Evolutionary conservation across 202 grass and related monocot species (phyloP).

Genomic region (Dendrocalamus latiflorus): DNA sequence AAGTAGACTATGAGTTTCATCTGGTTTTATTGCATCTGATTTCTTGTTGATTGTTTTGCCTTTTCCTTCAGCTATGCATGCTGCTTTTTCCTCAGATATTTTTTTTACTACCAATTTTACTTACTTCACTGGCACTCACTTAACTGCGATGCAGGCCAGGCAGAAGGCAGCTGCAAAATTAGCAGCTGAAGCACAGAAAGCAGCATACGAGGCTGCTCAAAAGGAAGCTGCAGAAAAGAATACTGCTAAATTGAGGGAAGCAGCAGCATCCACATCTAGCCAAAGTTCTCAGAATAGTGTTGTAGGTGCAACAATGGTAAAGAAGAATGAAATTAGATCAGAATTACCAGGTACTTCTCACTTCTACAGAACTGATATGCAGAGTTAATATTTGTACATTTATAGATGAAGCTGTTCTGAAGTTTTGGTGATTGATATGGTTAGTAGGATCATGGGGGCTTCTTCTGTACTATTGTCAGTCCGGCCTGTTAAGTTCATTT

Average conservation of each 20-base stretch:
- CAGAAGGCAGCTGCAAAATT: constrained; percentile 67
- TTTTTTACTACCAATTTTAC: not conserved
- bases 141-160: constrained; percentile 44
- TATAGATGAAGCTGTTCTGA: not conserved
- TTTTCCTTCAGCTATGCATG: not conserved
- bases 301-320: not conserved
- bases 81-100: not conserved
- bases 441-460: not conserved
- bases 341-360: constrained; percentile 20
- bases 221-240: constrained; percentile 71
- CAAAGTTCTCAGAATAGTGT: constrained; percentile 23
- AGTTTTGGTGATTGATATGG: not conserved
- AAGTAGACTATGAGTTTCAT: constrained; percentile 8
- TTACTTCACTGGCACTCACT: constrained; percentile 5
- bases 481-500: not conserved
- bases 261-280: constrained; percentile 23
- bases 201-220: constrained; percentile 53
- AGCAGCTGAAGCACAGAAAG: constrained; percentile 64
- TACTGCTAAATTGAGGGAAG: constrained; percentile 50
- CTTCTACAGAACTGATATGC: not conserved
- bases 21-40: not conserved
- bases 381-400: not conserved
- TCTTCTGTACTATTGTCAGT: not conserved
- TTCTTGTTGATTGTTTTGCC: not conserved
- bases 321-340: not conserved